Conservation (phyloP, 1,284 basidiomycete genomes). For the Puccinia horiana region DNA sequence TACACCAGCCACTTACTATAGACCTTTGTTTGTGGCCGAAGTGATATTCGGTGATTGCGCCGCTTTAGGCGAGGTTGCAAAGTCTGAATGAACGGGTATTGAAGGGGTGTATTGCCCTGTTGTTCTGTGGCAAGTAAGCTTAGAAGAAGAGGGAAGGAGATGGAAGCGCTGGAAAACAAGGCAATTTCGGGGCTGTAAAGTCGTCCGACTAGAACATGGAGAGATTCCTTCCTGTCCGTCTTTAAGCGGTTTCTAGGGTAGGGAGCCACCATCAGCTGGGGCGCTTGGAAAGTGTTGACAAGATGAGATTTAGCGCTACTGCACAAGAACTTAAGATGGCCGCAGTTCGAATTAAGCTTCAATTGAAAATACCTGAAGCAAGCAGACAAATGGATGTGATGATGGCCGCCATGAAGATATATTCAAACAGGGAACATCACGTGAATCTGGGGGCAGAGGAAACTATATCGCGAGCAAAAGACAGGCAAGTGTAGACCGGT, state of each 20-base stretch:
- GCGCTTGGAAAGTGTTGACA: conserved; percentile 19
- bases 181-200: not conserved
- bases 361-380: conserved; percentile 16
- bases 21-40: not conserved
- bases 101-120: not conserved
- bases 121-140: not conserved
- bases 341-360: conserved; percentile 33
- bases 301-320: conserved; percentile 17
- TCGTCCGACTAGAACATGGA: not conserved
- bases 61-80: not conserved
- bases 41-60: not conserved
- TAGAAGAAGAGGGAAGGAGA: conserved; percentile 16
- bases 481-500: no score
- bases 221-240: not conserved
- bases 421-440: conserved; percentile 9
- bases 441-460: not conserved
- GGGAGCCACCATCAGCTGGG: not conserved
- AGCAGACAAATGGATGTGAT: conserved; percentile 6
- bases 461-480: conserved; percentile 5
- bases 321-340: conserved; percentile 28
- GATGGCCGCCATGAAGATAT: conserved; percentile 17
- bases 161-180: not conserved
- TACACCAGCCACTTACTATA: not conserved
- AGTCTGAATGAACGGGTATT: not conserved
- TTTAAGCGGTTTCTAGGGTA: conserved; percentile 1